A percentile compares a stretch with the other conserved stretches of the same genome.
Conservation (phyloP, 1,284 basidiomycete species). For the Moesziomyces globuligerus region DNA sequence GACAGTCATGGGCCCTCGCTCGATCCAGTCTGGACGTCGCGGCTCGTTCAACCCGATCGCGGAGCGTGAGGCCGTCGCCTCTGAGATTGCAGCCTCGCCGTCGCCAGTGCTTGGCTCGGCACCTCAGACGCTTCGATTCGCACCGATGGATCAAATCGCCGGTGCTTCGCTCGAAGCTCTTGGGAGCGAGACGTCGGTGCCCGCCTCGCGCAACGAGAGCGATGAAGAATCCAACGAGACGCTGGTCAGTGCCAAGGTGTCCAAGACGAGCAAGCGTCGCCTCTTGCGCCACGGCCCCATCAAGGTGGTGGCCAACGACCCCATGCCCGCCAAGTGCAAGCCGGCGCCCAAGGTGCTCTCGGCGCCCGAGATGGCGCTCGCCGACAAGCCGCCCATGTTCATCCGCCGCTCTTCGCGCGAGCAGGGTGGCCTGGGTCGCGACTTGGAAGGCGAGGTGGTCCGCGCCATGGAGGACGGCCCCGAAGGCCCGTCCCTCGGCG, state of each 20-base stretch:
- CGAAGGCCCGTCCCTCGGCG: slow-evolving; percentile 36
- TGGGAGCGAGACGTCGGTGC: slow-evolving; percentile 1
- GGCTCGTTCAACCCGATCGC: slow-evolving; percentile 46
- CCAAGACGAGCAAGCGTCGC: slow-evolving; percentile 36
- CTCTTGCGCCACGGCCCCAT: slow-evolving; percentile 32
- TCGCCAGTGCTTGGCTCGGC: slow-evolving; percentile 9
- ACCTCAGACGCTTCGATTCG: slow-evolving; percentile 5
- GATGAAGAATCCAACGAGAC: slow-evolving; percentile 19
- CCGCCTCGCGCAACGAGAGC: slow-evolving; percentile 19
- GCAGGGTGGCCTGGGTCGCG: slow-evolving; percentile 60
- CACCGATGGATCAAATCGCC: background rate
- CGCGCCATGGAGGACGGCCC: slow-evolving; percentile 43
- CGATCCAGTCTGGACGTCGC: slow-evolving; percentile 41
- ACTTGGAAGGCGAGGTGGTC: slow-evolving; percentile 58
- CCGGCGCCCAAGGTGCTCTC: slow-evolving; percentile 25
- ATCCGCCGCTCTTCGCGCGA: slow-evolving; percentile 54
- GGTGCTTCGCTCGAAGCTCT: slow-evolving; percentile 5
- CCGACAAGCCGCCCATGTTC: slow-evolving; percentile 46
- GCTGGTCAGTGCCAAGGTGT: slow-evolving; percentile 2
- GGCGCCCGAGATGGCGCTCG: slow-evolving; percentile 36
- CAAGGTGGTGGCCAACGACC: slow-evolving; percentile 38
- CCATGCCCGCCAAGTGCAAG: slow-evolving; percentile 23
- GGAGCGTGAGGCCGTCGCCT: slow-evolving; percentile 35
- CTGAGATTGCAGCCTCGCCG: slow-evolving; percentile 22
- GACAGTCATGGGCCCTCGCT: slow-evolving; percentile 44